Conservation (phyloP, 768 basidiomycete species). For the Boletus pseudo-olivaceus region DNA sequence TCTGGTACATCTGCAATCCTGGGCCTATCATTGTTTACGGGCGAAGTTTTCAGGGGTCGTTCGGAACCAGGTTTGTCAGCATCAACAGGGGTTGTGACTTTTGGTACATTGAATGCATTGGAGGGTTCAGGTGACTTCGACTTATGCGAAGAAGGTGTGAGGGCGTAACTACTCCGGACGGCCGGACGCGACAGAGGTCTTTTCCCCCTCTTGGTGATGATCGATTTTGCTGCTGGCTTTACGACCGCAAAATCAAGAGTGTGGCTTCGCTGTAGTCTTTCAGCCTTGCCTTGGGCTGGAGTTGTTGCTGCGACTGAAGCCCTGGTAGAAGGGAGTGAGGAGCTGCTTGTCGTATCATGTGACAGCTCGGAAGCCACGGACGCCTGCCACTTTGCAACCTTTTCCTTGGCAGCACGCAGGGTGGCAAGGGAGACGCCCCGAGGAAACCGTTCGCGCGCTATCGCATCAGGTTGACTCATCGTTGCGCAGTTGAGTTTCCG, state of each 20-base stretch:
- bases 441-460: conserved; percentile 1
- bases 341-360: neutral
- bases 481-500: neutral
- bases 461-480: neutral
- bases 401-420: conserved; percentile 31
- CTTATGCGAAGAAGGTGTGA: conserved; percentile 9
- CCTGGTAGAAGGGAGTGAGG: conserved; percentile 4
- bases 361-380: conserved; percentile 22
- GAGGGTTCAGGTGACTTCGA: conserved; percentile 13
- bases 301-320: neutral
- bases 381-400: conserved; percentile 37
- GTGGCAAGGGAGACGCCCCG: conserved; percentile 24
- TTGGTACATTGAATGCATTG: neutral
- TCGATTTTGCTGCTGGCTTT: conserved; percentile 33
- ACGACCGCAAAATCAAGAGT: conserved; percentile 44
- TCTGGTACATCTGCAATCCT: conserved; percentile 37
- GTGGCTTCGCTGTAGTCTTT: conserved; percentile 11
- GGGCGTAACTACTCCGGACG: conserved; percentile 5
- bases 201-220: conserved; percentile 23
- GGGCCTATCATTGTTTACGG: conserved; percentile 7
- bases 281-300: conserved; percentile 18
- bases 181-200: neutral
- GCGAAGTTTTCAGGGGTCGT: conserved; percentile 1
- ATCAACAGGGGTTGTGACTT: neutral
- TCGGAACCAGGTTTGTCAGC: conserved; percentile 1